Percentiles rank a stretch among this genome's conserved stretches.
Evolutionary conservation across 805 yeast species (phyloP).

Genomic region (Komagataella ulmi): DNA sequence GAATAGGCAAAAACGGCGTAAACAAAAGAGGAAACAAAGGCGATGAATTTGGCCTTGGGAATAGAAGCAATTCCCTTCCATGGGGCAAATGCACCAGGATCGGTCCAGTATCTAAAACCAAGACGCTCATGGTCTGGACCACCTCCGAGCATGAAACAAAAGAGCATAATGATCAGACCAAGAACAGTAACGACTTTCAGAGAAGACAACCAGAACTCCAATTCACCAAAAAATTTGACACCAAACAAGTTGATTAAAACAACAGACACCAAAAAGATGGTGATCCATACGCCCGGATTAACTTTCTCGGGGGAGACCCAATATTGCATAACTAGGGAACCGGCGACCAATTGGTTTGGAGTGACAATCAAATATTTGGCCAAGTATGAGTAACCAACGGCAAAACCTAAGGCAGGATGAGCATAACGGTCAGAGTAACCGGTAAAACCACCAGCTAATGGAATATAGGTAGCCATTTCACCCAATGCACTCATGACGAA

Average conservation of each 20-base stretch:
- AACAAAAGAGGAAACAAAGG: constrained; percentile 39
- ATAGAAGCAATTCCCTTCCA: constrained; percentile 27
- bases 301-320: constrained; percentile 33
- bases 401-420: constrained; percentile 41
- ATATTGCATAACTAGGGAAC: constrained; percentile 37
- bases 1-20: constrained; percentile 36
- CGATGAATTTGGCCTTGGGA: constrained; percentile 33
- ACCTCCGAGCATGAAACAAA: constrained; percentile 65
- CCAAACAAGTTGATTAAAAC: constrained; percentile 29
- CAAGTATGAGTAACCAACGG: constrained; percentile 40
- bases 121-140: constrained; percentile 60
- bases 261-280: constrained; percentile 28
- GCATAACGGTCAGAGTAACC: constrained; percentile 40
- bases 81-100: constrained; percentile 27
- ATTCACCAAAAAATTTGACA: constrained; percentile 34
- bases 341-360: constrained; percentile 46
- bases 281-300: constrained; percentile 41
- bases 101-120: constrained; percentile 29
- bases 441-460: constrained; percentile 41
- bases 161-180: constrained; percentile 51
- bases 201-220: constrained; percentile 44
- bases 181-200: constrained; percentile 52
- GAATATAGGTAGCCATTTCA: constrained; percentile 42
- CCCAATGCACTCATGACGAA: constrained; percentile 48
- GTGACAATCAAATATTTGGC: constrained; percentile 38